Evolutionary conservation across 345 rosid species (phyloP).

Genomic region (Rhizophora mangle): DNA sequence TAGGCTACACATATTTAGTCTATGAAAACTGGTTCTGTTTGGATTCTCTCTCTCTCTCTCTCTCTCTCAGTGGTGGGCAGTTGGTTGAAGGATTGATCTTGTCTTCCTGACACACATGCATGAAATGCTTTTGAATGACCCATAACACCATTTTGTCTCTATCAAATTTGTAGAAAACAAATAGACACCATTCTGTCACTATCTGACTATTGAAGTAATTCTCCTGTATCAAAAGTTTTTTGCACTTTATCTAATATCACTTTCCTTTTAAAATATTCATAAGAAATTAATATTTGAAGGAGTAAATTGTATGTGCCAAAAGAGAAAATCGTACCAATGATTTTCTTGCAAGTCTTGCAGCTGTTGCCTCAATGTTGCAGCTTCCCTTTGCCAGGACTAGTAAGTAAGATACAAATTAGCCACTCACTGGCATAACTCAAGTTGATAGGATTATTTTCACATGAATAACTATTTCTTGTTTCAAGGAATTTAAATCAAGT

Average conservation of each 20-base stretch:
- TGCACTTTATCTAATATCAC: background rate
- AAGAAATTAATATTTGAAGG: conserved; percentile 1
- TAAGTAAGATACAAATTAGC: conserved; percentile 24
- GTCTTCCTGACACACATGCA: no score
- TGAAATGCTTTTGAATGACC: no score
- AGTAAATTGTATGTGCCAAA: no score
- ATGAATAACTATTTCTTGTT: background rate
- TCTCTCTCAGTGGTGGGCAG: no score
- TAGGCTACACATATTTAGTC: no score
- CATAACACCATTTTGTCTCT: no score
- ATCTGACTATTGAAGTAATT: background rate
- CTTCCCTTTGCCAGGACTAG: conserved; percentile 86
- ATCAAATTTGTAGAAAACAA: background rate
- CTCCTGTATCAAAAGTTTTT: no score
- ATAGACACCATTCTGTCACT: background rate
- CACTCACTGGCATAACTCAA: background rate
- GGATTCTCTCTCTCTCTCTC: no score
- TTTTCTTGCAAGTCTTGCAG: conserved; percentile 69
- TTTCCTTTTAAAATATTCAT: background rate
- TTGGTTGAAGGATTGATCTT: no score
- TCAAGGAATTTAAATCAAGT: background rate
- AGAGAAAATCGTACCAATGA: conserved; percentile 52
- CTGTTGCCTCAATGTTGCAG: conserved; percentile 62
- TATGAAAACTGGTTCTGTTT: no score
- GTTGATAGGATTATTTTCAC: no score